Percentiles rank a stretch among this genome's conserved stretches.
Evolutionary conservation across 768 basidiomycete species (phyloP).

Genomic region (Psilocybe sp.): DNA sequence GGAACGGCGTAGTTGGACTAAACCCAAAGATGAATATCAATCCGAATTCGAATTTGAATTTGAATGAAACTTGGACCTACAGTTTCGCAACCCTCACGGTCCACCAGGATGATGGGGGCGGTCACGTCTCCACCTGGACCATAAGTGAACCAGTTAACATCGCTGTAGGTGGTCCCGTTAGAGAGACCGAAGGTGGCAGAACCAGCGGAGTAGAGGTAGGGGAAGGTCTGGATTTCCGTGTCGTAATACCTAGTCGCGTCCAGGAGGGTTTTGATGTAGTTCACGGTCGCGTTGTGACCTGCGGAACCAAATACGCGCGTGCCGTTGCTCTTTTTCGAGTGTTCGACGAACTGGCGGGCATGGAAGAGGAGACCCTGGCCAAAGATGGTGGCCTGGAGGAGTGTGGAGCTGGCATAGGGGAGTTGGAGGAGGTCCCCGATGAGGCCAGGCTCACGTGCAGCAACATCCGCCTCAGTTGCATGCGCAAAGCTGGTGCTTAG

Average conservation of each 20-base stretch:
- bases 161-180: conserved; percentile 9
- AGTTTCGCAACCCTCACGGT: conserved; percentile 22
- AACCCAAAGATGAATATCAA: background rate
- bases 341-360: conserved; percentile 23
- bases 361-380: conserved; percentile 18
- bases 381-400: no score
- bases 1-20: conserved; percentile 21
- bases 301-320: conserved; percentile 27
- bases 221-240: conserved; percentile 26
- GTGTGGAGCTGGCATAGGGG: no score
- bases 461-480: no score
- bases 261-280: conserved; percentile 25
- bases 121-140: conserved; percentile 22
- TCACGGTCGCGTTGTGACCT: conserved; percentile 26
- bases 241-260: conserved; percentile 26
- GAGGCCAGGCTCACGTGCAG: no score
- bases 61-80: conserved; percentile 8
- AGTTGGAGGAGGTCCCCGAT: no score
- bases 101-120: conserved; percentile 21
- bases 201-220: conserved; percentile 25
- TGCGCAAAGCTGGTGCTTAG: no score
- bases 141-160: conserved; percentile 18
- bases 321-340: conserved; percentile 22
- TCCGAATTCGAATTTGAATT: background rate
- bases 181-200: conserved; percentile 14